phyloP scores from a whole-genome alignment of 805 yeast genomes.

The Sungouiozyma intestinalis region DNA sequence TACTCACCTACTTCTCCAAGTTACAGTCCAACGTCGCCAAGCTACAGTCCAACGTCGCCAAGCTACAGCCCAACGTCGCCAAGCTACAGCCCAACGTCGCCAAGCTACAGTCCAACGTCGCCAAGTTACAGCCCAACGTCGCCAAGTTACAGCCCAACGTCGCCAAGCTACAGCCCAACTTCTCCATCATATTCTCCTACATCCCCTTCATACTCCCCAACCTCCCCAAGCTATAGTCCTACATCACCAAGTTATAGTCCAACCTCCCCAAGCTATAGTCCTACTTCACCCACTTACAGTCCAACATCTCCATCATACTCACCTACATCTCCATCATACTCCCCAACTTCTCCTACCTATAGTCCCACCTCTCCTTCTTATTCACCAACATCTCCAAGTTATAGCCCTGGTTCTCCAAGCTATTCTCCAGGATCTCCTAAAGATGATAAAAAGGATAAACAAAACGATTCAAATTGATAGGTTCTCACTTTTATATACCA shows the following conservation, averaged over 20 bases:
- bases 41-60: constrained; percentile 73
- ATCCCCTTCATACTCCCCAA: constrained; percentile 55
- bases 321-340: constrained; percentile 53
- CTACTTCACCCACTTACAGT: constrained; percentile 60
- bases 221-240: constrained; percentile 56
- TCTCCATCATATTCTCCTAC: constrained; percentile 66
- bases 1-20: constrained; percentile 75
- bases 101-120: constrained; percentile 66
- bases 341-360: constrained; percentile 40
- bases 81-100: constrained; percentile 62
- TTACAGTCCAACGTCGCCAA: constrained; percentile 65
- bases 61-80: constrained; percentile 75
- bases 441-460: constrained; percentile 12
- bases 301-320: constrained; percentile 47
- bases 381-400: constrained; percentile 53
- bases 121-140: constrained; percentile 69
- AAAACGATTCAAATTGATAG: constrained; percentile 5
- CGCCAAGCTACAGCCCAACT: constrained; percentile 73
- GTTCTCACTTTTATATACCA: constrained; percentile 2
- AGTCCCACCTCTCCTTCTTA: constrained; percentile 61
- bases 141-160: constrained; percentile 59
- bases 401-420: constrained; percentile 47
- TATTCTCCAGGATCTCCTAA: constrained; percentile 39
- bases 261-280: constrained; percentile 60
- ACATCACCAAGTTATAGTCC: constrained; percentile 67